Conservation (phyloP, 345 rosid species). For the Syzygium aqueum region DNA sequence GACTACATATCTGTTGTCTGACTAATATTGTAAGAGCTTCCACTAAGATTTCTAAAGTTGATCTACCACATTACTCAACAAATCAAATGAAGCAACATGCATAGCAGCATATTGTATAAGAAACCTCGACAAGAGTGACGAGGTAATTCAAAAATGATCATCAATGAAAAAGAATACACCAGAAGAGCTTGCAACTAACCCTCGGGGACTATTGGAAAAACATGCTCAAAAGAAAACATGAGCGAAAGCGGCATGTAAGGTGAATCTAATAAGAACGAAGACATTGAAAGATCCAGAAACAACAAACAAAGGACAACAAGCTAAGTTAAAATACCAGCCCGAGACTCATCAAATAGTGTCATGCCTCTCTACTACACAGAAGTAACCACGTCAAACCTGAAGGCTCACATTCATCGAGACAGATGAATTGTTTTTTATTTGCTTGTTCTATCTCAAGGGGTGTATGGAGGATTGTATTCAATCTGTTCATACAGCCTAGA, state of each 20-base stretch:
- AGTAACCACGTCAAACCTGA: background rate
- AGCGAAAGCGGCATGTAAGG: background rate
- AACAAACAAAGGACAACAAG: background rate
- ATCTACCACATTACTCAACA: background rate
- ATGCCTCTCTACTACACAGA: background rate
- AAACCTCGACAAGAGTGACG: background rate
- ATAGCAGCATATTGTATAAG: background rate
- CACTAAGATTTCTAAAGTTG: background rate
- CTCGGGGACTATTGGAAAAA: background rate
- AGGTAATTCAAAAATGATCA: background rate
- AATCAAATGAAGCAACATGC: background rate
- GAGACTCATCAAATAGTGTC: background rate
- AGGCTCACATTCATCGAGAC: background rate
- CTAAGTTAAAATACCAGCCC: background rate
- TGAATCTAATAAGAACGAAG: background rate
- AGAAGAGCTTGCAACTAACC: background rate
- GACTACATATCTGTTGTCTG: background rate
- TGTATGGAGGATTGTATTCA: background rate
- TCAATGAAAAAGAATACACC: background rate
- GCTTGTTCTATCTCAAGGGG: background rate
- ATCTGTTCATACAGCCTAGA: background rate
- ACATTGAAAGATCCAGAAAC: background rate
- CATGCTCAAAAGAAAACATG: background rate
- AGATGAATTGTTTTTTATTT: background rate
- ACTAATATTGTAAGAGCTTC: background rate